phyloP scores from a whole-genome alignment of 768 basidiomycete genomes.

The Kwoniella mangroviensis region DNA sequence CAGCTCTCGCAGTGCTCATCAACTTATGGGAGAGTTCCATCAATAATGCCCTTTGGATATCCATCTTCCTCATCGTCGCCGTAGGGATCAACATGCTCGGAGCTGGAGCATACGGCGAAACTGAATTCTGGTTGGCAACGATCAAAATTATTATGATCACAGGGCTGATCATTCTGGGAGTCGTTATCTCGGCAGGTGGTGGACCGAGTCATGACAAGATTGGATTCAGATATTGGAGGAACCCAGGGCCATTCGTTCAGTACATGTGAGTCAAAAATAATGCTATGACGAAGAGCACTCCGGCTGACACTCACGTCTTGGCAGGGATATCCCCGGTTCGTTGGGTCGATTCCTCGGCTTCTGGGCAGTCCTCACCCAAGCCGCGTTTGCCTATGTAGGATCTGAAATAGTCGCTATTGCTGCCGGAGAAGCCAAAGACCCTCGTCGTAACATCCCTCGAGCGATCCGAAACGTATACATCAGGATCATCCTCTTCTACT shows the following conservation, averaged over 20 bases:
- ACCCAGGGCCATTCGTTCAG: slow-evolving; percentile 14
- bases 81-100: slow-evolving; percentile 10
- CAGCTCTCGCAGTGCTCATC: slow-evolving; percentile 27
- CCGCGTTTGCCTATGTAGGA: slow-evolving; percentile 63
- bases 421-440: slow-evolving; percentile 74
- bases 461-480: slow-evolving; percentile 72
- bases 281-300: no score
- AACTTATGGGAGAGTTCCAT: slow-evolving; percentile 24
- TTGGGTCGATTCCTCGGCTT: slow-evolving; percentile 21
- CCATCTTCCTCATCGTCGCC: slow-evolving; percentile 27
- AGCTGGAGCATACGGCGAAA: slow-evolving; percentile 66
- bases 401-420: slow-evolving; percentile 78
- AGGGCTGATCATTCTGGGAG: slow-evolving; percentile 43
- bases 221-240: slow-evolving; percentile 19
- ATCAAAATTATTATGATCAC: slow-evolving; percentile 46
- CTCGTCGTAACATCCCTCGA: slow-evolving; percentile 67
- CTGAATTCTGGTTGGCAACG: slow-evolving; percentile 67
- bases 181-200: slow-evolving; percentile 5
- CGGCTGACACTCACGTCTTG: background rate
- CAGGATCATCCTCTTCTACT: slow-evolving; percentile 73
- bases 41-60: slow-evolving; percentile 27
- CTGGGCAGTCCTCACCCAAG: slow-evolving; percentile 20
- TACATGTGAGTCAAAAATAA: background rate
- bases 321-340: slow-evolving; percentile 1
- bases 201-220: background rate